Base-by-base conservation (phyloP, 106 monocot species). In the Apostasia shenzhenica region DNA sequence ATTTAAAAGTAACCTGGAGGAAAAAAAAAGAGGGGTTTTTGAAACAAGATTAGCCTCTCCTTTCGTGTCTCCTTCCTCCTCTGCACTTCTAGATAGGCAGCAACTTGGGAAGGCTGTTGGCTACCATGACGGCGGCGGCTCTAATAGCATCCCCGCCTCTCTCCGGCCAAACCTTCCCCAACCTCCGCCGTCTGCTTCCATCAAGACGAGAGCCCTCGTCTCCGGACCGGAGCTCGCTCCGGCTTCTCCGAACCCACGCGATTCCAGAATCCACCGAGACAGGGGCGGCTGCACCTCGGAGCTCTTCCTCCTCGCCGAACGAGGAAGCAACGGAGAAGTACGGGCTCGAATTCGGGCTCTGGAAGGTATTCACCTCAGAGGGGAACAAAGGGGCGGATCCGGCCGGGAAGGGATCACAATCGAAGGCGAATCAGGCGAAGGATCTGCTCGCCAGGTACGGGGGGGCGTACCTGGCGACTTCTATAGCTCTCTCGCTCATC, bases 401-500 rank as follows among this genome's bases (percentile, higher is more conserved):
- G 26, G 26, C 26, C 26, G 26, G 41, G 75, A 79, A 45, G 82
- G 73, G 80, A 91, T 26, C 26, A 26, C 26, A 86, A 66, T 82
- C 95, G 1, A 91, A 84, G 74, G 70, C 88, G 3, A 88, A 95
- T 9, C 81, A 84, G 65, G 91, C 95, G 0, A 95, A 95, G 76
- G 95, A 91, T 41, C 77, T 95, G 10, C 80, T 95, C 48, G 76
- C 91, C 14, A 95, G 91, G 72, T 95, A 91, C 44, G 95, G 95
- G 55, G 91, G 95, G 4, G 95, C 95, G 14, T 95, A 95, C 76
- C 74, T 95, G 60, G 88, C 84, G n/a, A 95, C 95, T 13, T 95
- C 95, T 2, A 88, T 95, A 48, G 82, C 91, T 5, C 88, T 95
- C 50, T 95, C 95, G 7, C 69, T 95, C 69, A 86, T 95, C 75